These are phyloP conservation scores for Trichoderma harzianum DNA, from an alignment of 2,329 filamentous ascomycete genomes.

Conservation along the genomic window DNA sequence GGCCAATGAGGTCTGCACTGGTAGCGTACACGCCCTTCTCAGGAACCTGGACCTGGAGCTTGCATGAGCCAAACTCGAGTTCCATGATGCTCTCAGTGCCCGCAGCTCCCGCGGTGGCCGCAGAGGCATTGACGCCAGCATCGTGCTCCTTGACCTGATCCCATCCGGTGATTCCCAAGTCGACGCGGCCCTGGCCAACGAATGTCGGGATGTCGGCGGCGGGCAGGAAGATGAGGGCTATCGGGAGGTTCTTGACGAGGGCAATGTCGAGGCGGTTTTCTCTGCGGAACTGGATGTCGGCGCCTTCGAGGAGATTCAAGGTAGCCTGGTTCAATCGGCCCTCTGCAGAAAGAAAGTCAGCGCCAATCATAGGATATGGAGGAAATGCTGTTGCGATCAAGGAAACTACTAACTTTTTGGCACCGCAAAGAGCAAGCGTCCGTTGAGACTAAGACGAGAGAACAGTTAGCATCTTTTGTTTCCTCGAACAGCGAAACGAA, in stretches of 20 bases:
- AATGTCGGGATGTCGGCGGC: constrained; percentile 97
- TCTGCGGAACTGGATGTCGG: constrained; percentile 93
- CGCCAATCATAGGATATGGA: neutral
- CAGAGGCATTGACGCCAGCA: constrained; percentile 50
- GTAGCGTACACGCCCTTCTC: constrained; percentile 71
- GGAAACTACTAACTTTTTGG: constrained; percentile 65
- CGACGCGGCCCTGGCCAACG: constrained; percentile 89
- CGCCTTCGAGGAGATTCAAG: constrained; percentile 86
- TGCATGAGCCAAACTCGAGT: constrained; percentile 85
- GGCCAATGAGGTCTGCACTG: constrained; percentile 78
- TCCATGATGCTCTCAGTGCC: constrained; percentile 86
- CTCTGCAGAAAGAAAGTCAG: constrained; percentile 53
- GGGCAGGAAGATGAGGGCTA: constrained; percentile 94
- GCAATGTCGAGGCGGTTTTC: constrained; percentile 96
- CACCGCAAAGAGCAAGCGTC: constrained; percentile 92
- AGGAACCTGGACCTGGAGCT: constrained; percentile 94
- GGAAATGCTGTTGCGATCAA: neutral
- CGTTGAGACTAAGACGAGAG: constrained; percentile 67
- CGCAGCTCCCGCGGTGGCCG: constrained; percentile 45
- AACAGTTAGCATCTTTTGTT: neutral
- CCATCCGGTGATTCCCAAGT: constrained; percentile 89
- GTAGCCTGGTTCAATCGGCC: constrained; percentile 85
- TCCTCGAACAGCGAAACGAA: neutral
- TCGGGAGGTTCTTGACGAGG: constrained; percentile 92
- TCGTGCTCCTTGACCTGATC: constrained; percentile 94